These are phyloP conservation scores for Plasmodium knowlesi DNA, from an alignment of 169 alveolate genomes.

Conservation along the genomic window DNA sequence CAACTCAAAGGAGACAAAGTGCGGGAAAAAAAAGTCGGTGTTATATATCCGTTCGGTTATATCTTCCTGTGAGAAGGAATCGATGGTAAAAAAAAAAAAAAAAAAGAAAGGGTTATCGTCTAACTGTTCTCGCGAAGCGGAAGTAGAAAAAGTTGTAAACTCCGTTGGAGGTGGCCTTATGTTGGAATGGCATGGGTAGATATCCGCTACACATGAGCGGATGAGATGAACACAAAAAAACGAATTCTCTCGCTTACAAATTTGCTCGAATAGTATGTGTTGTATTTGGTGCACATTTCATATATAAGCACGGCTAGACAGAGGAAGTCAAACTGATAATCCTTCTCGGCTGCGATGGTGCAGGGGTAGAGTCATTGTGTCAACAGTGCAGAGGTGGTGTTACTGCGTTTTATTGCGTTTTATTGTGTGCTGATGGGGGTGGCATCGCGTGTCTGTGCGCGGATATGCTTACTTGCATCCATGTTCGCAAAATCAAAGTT, in stretches of 20 bases:
- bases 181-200: background rate
- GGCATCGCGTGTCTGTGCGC: background rate
- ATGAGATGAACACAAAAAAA: background rate
- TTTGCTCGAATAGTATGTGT: slow-evolving; percentile 65
- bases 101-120: background rate
- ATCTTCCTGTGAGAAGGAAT: slow-evolving; percentile 21
- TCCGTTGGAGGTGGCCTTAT: background rate
- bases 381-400: too few relatives aligned
- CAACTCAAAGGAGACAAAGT: slow-evolving; percentile 69
- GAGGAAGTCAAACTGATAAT: slow-evolving; percentile 61
- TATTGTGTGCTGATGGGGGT: background rate
- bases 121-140: background rate
- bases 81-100: background rate
- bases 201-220: background rate
- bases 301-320: slow-evolving; percentile 58
- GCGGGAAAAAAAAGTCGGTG: slow-evolving; percentile 62
- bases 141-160: background rate
- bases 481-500: slow-evolving; percentile 64
- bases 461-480: slow-evolving; percentile 22
- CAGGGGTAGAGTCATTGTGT: background rate
- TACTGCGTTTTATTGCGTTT: too few relatives aligned
- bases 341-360: slow-evolving; percentile 37
- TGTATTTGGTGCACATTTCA: slow-evolving; percentile 72
- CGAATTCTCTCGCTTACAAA: background rate
- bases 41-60: slow-evolving; percentile 29